Conservation (phyloP, 345 rosid species). For the Ceriops decandra region DNA sequence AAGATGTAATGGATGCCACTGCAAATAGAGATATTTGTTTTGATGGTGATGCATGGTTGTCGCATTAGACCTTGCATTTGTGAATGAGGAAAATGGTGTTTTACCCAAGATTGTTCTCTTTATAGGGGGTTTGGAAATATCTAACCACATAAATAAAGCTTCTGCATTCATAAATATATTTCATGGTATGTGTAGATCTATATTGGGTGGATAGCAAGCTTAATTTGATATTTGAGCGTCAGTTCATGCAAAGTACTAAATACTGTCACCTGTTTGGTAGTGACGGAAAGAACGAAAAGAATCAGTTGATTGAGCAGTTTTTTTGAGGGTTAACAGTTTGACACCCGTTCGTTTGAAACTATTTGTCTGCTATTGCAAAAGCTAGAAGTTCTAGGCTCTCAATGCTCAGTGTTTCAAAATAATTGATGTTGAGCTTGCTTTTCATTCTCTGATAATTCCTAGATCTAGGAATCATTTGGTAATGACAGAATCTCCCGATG, state of each 20-base stretch:
- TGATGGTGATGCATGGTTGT: not conserved
- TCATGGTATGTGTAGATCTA: too few relatives aligned
- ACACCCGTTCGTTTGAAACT: not conserved
- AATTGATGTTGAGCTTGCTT: not conserved
- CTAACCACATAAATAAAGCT: too few relatives aligned
- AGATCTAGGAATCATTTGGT: not conserved
- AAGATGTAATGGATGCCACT: not conserved
- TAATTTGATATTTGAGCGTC: too few relatives aligned
- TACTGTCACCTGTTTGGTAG: not conserved
- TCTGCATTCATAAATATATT: too few relatives aligned
- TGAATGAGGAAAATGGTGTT: not conserved
- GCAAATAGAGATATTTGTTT: not conserved
- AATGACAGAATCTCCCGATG: too few relatives aligned
- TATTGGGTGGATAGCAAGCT: too few relatives aligned
- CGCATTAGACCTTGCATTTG: not conserved
- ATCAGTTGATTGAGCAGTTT: not conserved
- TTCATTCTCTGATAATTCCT: not conserved
- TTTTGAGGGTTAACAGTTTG: too few relatives aligned
- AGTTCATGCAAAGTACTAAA: too few relatives aligned
- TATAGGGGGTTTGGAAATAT: too few relatives aligned
- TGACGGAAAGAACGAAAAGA: not conserved
- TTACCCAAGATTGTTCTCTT: not conserved
- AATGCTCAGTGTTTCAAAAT: not conserved
- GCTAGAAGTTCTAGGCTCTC: too few relatives aligned
- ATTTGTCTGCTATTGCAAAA: too few relatives aligned